phyloP scores from a whole-genome alignment of 208 protist species.

The Trypanosomatidae sp. region DNA sequence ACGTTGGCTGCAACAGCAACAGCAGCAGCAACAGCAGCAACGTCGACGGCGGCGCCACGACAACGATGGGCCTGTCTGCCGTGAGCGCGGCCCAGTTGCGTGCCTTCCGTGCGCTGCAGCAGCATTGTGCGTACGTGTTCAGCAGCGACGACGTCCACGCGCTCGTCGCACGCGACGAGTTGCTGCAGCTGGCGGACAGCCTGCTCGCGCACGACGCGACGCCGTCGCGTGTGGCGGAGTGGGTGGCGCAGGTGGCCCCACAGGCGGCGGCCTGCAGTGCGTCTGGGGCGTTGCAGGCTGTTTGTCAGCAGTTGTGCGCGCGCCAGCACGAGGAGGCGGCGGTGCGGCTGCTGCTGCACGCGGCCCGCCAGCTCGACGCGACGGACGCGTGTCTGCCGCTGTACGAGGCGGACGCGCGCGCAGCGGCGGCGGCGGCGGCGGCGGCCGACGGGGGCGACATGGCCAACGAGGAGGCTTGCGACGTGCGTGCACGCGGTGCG shows the following conservation, averaged over 20 bases:
- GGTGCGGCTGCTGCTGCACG: constrained; percentile 74
- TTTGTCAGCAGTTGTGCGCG: constrained; percentile 62
- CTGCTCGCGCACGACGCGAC: constrained; percentile 22
- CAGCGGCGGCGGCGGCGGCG: too few relatives aligned
- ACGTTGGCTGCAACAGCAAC: too few relatives aligned
- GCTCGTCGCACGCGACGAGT: constrained; percentile 43
- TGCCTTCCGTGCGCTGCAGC: constrained; percentile 38
- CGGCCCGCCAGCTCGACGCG: constrained; percentile 68
- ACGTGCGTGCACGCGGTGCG: constrained; percentile 8
- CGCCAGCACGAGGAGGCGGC: constrained; percentile 54
- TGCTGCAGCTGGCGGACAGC: constrained; percentile 44
- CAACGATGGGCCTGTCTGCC: too few relatives aligned
- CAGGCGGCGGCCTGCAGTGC: constrained; percentile 59
- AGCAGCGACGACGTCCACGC: constrained; percentile 41
- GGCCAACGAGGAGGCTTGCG: constrained; percentile 3
- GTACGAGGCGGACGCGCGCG: constrained; percentile 24
- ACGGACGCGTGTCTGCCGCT: constrained; percentile 32
- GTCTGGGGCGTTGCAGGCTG: constrained; percentile 50
- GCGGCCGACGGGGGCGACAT: too few relatives aligned
- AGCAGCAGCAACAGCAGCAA: too few relatives aligned
- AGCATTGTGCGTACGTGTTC: constrained; percentile 78
- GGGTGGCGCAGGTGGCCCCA: constrained; percentile 32
- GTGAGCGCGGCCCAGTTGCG: constrained; percentile 16
- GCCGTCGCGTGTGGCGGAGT: constrained; percentile 24
- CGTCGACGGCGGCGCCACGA: too few relatives aligned